Evolutionary conservation across 108 stramenopile genomes (phyloP).

Genomic region (Fistulifera solaris): DNA sequence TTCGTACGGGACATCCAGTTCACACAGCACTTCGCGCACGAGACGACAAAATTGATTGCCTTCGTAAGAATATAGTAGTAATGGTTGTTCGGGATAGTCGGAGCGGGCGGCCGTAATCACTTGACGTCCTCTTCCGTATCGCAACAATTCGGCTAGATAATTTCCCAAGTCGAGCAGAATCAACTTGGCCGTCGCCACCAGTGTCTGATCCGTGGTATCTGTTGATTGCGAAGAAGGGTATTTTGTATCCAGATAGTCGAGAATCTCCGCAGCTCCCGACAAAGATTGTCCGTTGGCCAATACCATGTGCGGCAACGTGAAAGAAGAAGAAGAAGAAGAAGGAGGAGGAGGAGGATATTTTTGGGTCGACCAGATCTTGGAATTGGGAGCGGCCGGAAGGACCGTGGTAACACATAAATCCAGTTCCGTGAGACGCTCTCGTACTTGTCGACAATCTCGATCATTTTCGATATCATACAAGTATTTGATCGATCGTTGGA

Average conservation of each 20-base stretch:
- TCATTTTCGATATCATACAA: slow-evolving; percentile 52
- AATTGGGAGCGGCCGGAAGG: slow-evolving; percentile 28
- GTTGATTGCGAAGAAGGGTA: slow-evolving; percentile 10
- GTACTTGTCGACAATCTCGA: slow-evolving; percentile 43
- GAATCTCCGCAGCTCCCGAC: slow-evolving; percentile 40
- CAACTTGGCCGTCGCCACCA: not conserved
- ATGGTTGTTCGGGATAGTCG: slow-evolving; percentile 11
- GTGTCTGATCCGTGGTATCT: slow-evolving; percentile 4
- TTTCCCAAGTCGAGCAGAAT: slow-evolving; percentile 5
- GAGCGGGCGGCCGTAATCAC: slow-evolving; percentile 16
- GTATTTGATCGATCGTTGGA: slow-evolving; percentile 10
- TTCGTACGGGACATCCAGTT: slow-evolving; percentile 78
- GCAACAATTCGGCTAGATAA: slow-evolving; percentile 12
- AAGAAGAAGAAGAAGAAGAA: too few relatives aligned
- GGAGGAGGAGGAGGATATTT: slow-evolving; percentile 8
- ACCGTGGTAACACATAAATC: slow-evolving; percentile 63
- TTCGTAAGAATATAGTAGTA: slow-evolving; percentile 57
- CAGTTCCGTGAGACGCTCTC: slow-evolving; percentile 77
- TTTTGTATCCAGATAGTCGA: slow-evolving; percentile 38
- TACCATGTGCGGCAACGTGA: slow-evolving; percentile 20
- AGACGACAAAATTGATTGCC: slow-evolving; percentile 82
- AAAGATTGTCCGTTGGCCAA: slow-evolving; percentile 13
- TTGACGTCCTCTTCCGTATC: slow-evolving; percentile 15
- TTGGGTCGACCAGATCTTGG: slow-evolving; percentile 9
- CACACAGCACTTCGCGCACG: slow-evolving; percentile 81